Base-by-base conservation (phyloP, 441 rosid genomes). In the Gossypium gossypioides region DNA sequence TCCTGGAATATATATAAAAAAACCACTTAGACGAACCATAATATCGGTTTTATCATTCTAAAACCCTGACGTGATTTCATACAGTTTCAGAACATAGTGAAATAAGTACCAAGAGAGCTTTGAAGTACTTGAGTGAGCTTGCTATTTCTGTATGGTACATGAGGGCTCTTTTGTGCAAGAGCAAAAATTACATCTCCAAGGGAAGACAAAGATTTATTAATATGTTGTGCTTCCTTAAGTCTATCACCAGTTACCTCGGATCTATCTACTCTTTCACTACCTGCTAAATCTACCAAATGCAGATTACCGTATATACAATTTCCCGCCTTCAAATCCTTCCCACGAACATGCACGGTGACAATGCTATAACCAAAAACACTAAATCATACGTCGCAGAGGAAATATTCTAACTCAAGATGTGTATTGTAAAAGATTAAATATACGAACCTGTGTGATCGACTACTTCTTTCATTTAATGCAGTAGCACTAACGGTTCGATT, bases 41-140 rank as follows among this genome's bases (percentile, higher is more conserved):
- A 34, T 19, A 12, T 21, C 3, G 3, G 18, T n/a, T 2, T 52
- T 54, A 15, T 34, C 18, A 21, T 42, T 21, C 25, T 32, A 3
- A 32, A 24, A 57, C 8, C 0, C 1, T 1, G 16, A 32, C 42
- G 34, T 50, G 15, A 50, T 67, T 65, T 25, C 42, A 0, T 5
- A 51, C 12, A 32, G 12, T 37, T 71, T 37, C 2, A 15, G 16
- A 64, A 29, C 13, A 60, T 34, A 66, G 70, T 42, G n/a, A 40
- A 27, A 48, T 6, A 75, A 73, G 74, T 81, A 87, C 95, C 95
- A 24, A 89, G 83, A 75, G 92, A 87, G 75, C 81, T 85, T 59
- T 89, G 95, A 57, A 89, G 90, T 48, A 89, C 40, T 75, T 89
- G 95, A 73, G 95, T 89, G 48, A 89, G 87, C 80, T 89, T 89